These are phyloP conservation scores for Candida endomychidarum DNA, from an alignment of 805 yeast species.

Conservation along the genomic window DNA sequence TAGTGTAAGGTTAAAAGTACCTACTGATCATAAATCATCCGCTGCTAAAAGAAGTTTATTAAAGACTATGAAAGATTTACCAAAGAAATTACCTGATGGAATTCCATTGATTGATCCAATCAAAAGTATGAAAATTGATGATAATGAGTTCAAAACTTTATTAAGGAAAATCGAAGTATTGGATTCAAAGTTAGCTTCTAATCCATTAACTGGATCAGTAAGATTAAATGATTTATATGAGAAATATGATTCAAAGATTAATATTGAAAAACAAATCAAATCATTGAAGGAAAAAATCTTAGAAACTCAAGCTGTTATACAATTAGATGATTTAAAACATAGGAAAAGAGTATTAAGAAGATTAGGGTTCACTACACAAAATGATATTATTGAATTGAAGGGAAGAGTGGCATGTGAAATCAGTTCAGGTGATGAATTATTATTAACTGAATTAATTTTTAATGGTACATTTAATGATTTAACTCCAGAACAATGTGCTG, in stretches of 20 bases:
- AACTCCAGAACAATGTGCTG: conserved; percentile 87
- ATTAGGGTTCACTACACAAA: conserved; percentile 81
- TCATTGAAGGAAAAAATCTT: conserved; percentile 60
- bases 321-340: conserved; percentile 88
- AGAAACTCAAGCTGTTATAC: conserved; percentile 89
- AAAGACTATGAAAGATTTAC: conserved; percentile 77
- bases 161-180: conserved; percentile 79
- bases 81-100: conserved; percentile 84
- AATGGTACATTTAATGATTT: conserved; percentile 93
- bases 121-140: conserved; percentile 88
- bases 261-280: conserved; percentile 58
- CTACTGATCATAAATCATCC: conserved; percentile 63
- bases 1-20: conserved; percentile 76
- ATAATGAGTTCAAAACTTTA: conserved; percentile 69
- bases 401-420: conserved; percentile 98
- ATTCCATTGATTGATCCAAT: conserved; percentile 90
- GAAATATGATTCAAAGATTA: conserved; percentile 63
- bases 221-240: conserved; percentile 63
- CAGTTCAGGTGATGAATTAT: conserved; percentile 82
- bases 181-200: conserved; percentile 68
- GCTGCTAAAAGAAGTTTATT: conserved; percentile 59
- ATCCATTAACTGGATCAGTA: conserved; percentile 64
- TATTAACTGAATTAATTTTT: conserved; percentile 88
- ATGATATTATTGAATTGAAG: conserved; percentile 90
- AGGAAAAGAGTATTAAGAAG: conserved; percentile 92